Base-by-base conservation (phyloP, 73 alveolate genomes). In the Stentor roeselii region DNA sequence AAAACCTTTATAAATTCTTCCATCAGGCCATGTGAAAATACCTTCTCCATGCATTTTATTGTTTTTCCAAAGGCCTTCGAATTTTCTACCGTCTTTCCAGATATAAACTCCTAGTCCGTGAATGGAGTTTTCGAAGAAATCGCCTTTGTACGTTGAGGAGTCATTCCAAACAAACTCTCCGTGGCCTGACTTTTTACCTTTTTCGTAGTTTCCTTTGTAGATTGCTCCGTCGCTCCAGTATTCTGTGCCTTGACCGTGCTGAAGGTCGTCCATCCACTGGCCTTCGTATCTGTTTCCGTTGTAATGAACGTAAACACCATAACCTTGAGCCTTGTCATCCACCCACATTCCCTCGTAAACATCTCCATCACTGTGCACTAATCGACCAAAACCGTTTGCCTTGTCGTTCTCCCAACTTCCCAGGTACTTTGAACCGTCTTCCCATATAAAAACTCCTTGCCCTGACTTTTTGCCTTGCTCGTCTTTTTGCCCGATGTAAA, bases 301-400 rank as follows among this genome's bases (percentile, higher is more conserved):
- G 0, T 35, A 30, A 78, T 85, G 92, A 40, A 58, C 76, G 27
- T 89, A 89, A 3, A 61, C 84, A 3, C 94, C 94, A 38, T 82
- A 60, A 30, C 94, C 94, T 30, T 78, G 87, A 38, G 75, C 88
- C 67, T 82, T 90, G 83, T 91, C 94, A 61, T 92, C 82, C 6
- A 86, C 41, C 97, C 98, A 93, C 50, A 86, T 89, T 6, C 98
- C 98, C 3, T 40, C 90, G 84, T 92, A 93, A 78, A 74, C 87
- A 82, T 89, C 91, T 36, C 95, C 93, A 78, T 89, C 93, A 36
- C 75, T 82, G 91, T 92, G 93, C 40, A 90, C 84, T 84, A 93
- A 82, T 83, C 94, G 90, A 39, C 99, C 99, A 83, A 60, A 76
- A 4, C 99, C 99, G 82, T 93, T 92, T n/a, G 96, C 95, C 84